Percentiles rank a stretch among this genome's conserved stretches.
phyloP scores from a whole-genome alignment of 148 eudicot genomes.

The Fallopia convolvulus region DNA sequence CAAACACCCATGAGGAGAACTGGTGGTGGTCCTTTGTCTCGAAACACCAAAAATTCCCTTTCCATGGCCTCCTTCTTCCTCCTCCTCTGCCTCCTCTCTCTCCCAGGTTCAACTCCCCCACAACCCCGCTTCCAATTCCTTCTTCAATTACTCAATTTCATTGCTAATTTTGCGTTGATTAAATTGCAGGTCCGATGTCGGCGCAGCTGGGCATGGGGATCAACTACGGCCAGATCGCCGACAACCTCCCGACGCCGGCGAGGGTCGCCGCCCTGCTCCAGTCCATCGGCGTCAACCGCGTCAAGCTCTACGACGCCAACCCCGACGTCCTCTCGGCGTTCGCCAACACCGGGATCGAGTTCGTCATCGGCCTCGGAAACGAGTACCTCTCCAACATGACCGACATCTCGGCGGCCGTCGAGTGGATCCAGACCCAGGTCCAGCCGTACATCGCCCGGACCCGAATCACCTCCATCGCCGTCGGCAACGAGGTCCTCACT shows the following conservation, averaged over 20 bases:
- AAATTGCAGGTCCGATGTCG: background rate
- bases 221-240: constrained; percentile 87
- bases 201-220: constrained; percentile 53
- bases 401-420: constrained; percentile 29
- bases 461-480: constrained; percentile 56
- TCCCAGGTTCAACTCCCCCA: too few species aligned
- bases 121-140: too few species aligned
- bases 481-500: constrained; percentile 69
- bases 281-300: constrained; percentile 51
- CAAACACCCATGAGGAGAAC: too few species aligned
- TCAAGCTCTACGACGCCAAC: constrained; percentile 80
- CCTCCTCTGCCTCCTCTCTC: too few species aligned
- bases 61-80: too few species aligned
- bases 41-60: too few species aligned
- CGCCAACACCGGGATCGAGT: constrained; percentile 49
- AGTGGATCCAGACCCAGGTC: constrained; percentile 60
- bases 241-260: constrained; percentile 65
- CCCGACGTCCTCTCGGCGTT: constrained; percentile 67
- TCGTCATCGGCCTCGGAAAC: constrained; percentile 58
- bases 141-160: too few species aligned
- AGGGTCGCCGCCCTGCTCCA: constrained; percentile 42
- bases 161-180: too few species aligned
- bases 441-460: constrained; percentile 54
- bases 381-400: constrained; percentile 45
- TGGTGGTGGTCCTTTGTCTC: too few species aligned